Evolutionary conservation across 805 yeast genomes (phyloP).

Genomic region (Nakazawaea wyomingensis): DNA sequence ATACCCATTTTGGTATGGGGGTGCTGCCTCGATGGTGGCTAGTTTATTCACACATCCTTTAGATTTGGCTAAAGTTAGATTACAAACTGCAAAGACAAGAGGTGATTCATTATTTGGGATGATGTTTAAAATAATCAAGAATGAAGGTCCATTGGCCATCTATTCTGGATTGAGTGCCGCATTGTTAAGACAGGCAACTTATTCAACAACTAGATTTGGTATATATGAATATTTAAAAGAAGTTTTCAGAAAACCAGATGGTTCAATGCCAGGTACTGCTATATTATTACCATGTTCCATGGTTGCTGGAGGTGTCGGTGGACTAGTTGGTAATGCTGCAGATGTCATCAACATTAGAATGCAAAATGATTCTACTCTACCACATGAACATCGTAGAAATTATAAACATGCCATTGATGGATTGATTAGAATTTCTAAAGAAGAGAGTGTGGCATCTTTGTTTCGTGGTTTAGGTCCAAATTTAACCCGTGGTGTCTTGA

Average conservation of each 20-base stretch:
- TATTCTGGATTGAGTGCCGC: constrained; percentile 84
- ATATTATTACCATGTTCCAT: constrained; percentile 71
- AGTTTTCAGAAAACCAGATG: constrained; percentile 33
- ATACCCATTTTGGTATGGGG: constrained; percentile 59
- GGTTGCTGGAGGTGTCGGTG: constrained; percentile 83
- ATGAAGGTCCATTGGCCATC: constrained; percentile 65
- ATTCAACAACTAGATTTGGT: constrained; percentile 83
- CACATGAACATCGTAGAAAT: constrained; percentile 59
- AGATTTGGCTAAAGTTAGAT: constrained; percentile 80
- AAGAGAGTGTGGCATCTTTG: constrained; percentile 56
- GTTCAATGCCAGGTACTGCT: constrained; percentile 47
- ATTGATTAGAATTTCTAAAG: constrained; percentile 46
- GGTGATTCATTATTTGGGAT: constrained; percentile 61
- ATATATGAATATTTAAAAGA: constrained; percentile 77
- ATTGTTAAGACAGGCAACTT: constrained; percentile 78
- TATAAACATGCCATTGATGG: constrained; percentile 81
- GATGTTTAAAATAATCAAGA: constrained; percentile 51
- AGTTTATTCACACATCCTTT: constrained; percentile 73
- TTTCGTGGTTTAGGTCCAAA: constrained; percentile 78
- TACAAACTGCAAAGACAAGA: constrained; percentile 70
- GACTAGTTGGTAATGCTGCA: constrained; percentile 82
- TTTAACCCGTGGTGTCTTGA: constrained; percentile 71
- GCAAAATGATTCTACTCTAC: constrained; percentile 81
- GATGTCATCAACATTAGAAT: constrained; percentile 84
- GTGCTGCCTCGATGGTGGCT: constrained; percentile 65